phyloP scores from a whole-genome alignment of 2,329 filamentous ascomycete genomes.

The Didymella exigua region DNA sequence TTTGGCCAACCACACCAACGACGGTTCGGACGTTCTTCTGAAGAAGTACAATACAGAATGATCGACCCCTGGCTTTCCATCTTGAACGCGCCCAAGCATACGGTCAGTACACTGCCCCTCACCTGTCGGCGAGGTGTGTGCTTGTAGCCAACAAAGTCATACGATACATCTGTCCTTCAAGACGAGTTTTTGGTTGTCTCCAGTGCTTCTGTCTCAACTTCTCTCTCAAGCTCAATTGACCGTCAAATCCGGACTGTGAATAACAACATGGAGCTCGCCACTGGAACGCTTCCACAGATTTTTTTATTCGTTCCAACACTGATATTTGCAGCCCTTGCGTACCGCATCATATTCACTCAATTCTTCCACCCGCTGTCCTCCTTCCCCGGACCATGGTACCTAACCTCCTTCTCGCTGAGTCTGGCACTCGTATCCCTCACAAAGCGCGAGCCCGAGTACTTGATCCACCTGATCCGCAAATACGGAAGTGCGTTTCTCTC shows the following conservation, averaged over 20 bases:
- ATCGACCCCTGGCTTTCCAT: neutral
- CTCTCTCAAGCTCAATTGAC: neutral
- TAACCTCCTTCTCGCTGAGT: constrained; percentile 43
- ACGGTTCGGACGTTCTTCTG: neutral
- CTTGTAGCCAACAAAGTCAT: neutral
- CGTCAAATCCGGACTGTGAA: no score
- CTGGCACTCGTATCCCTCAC: constrained; percentile 35
- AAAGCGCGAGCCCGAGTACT: constrained; percentile 37
- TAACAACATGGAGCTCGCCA: neutral
- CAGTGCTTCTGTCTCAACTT: neutral
- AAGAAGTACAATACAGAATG: neutral
- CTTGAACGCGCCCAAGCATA: neutral
- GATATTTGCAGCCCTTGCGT: neutral
- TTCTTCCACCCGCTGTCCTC: constrained; percentile 3
- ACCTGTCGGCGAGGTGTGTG: neutral
- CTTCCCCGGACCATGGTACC: constrained; percentile 52
- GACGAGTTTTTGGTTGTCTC: neutral
- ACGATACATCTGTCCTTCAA: neutral
- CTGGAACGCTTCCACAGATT: neutral
- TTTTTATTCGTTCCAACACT: neutral
- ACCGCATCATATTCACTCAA: constrained; percentile 2
- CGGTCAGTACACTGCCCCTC: neutral
- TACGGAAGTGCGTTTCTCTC: constrained; percentile 35
- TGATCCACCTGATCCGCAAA: constrained; percentile 35
- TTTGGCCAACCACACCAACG: neutral